These are phyloP conservation scores for Rhizopogon salebrosus DNA, from an alignment of 768 basidiomycete species.

Conservation along the genomic window DNA sequence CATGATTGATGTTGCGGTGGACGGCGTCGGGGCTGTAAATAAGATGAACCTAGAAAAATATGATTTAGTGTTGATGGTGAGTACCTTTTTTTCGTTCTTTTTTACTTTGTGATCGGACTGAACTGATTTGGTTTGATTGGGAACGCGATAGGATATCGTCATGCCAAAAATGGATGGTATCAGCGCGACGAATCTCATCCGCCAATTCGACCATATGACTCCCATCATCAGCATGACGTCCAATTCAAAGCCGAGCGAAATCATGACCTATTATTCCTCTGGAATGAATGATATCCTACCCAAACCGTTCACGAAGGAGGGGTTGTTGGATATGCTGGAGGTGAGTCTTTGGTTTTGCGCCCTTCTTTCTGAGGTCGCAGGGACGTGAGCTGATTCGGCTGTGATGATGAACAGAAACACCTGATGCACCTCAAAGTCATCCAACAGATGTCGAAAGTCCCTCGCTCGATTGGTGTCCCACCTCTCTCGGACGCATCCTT, in stretches of 20 bases:
- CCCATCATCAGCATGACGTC: constrained; percentile 99
- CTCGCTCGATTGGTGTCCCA: constrained; percentile 64
- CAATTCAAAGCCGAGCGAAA: constrained; percentile 89
- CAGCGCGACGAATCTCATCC: constrained; percentile 86
- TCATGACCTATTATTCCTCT: constrained; percentile 68
- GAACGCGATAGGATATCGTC: constrained; percentile 72
- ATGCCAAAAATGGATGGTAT: constrained; percentile 89
- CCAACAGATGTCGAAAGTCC: constrained; percentile 66
- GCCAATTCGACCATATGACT: constrained; percentile 92
- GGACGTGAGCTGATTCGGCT: not conserved
- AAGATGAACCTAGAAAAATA: constrained; percentile 98
- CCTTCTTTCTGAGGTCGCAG: not conserved
- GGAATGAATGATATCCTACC: constrained; percentile 97
- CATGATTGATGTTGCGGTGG: constrained; percentile 89
- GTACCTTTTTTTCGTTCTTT: constrained; percentile 22
- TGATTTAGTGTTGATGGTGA: constrained; percentile 91
- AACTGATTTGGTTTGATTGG: not conserved
- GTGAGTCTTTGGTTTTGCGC: constrained; percentile 29
- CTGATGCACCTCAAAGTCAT: constrained; percentile 83
- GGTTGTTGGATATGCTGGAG: constrained; percentile 88
- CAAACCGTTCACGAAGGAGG: constrained; percentile 96
- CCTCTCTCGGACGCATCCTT: constrained; percentile 50
- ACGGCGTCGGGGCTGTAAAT: constrained; percentile 86
- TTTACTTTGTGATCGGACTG: not conserved
- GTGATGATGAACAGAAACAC: constrained; percentile 57